Base-by-base conservation (phyloP, 2,329 filamentous ascomycete genomes). In the Trichoderma pleuroti region DNA sequence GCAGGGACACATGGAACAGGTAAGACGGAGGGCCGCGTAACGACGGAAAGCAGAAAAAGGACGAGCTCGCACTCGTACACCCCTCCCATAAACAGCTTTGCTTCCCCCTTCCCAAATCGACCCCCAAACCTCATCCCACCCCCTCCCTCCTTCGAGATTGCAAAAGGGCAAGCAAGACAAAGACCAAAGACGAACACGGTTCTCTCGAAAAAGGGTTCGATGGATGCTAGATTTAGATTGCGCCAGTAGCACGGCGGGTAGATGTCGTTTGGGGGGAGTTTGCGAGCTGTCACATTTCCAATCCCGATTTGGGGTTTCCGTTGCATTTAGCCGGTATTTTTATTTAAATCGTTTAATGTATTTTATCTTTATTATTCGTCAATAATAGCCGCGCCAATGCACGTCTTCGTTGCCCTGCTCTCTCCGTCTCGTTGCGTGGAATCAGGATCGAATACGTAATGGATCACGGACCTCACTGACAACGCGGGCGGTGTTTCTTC, bases 221-320 rank as follows among this genome's bases (percentile, higher is more conserved):
- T 60, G 65, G 65, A 68, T 61, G 56, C 65, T 52, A 61, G 65
- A 61, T 68, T 68, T 68, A 68, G 65, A 68, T 68, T 68, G 56
- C 65, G 65, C 39, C 65, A 68, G 65, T 61, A 68, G 28, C 12
- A 60, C n/a, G 39, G 42, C 65, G 28, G 39, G 39, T 52, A 36
- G 21, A 32, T 24, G 26, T 49, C 30, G 30, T 14, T 21, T 46
- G 52, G 28, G 36, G 18, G 11, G 34, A 36, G 18, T 60, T 52
- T 52, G 5, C 65, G 65, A 68, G 65, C 65, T 68, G 39, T 68
- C 65, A 68, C 56, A 12, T 68, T 68, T 21, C 30, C 30, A 24
- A 49, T 6, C 14, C 32, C 54, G 56, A 60, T 68, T 61, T 10
- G 46, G 39, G 65, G 65, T 49, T 68, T 16, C 30, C 39, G n/a